Percentiles rank a stretch among this genome's conserved stretches.
Evolutionary conservation across 208 protist species (phyloP).

Genomic region (Crithidia sp.): DNA sequence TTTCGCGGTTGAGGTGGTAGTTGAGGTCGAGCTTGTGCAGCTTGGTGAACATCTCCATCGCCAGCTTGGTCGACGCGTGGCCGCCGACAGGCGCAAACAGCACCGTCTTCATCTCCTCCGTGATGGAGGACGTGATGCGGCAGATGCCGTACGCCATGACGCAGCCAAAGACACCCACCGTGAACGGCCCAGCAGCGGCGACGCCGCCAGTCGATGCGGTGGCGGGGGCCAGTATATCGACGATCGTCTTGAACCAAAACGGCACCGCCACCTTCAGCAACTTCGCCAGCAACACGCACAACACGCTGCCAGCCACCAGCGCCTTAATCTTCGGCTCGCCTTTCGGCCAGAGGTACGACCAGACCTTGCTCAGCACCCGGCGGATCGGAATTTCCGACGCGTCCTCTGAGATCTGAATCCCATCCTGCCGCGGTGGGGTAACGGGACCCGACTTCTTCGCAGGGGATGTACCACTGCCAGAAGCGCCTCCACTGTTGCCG

Average conservation of each 20-base stretch:
- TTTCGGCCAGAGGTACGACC: conserved; percentile 82
- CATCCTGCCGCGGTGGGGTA: conserved; percentile 37
- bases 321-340: conserved; percentile 63
- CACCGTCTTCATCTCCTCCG: conserved; percentile 90
- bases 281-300: conserved; percentile 83
- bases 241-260: conserved; percentile 92
- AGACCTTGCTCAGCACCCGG: conserved; percentile 77
- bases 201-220: conserved; percentile 38
- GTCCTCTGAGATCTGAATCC: conserved; percentile 49
- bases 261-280: conserved; percentile 86
- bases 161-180: conserved; percentile 80
- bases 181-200: conserved; percentile 48
- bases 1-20: conserved; percentile 92
- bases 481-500: not conserved
- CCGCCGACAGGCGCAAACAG: conserved; percentile 91
- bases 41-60: conserved; percentile 90
- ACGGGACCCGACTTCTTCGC: not conserved
- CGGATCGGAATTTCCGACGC: conserved; percentile 68
- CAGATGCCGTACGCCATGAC: conserved; percentile 89
- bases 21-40: conserved; percentile 86
- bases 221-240: conserved; percentile 77
- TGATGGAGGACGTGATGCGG: conserved; percentile 69
- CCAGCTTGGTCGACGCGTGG: conserved; percentile 81
- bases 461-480: not conserved
- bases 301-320: conserved; percentile 78